Conservation (phyloP, 2,329 filamentous ascomycete genomes). For the Colletotrichum salicis region DNA sequence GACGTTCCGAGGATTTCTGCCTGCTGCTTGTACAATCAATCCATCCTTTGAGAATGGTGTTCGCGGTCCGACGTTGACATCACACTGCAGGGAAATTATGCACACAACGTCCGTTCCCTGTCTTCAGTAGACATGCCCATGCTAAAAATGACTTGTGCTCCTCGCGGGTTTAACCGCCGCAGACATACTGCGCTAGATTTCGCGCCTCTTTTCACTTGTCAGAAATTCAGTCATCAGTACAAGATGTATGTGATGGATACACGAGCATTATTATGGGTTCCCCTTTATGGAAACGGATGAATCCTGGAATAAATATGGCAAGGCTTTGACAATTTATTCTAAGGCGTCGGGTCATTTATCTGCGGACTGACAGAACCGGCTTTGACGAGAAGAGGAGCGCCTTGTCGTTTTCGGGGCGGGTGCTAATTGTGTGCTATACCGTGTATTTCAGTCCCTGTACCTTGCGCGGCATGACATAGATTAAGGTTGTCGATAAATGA, state of each 20-base stretch:
- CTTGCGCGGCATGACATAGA: neutral
- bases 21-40: neutral
- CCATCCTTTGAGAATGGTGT: neutral
- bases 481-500: neutral
- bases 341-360: neutral
- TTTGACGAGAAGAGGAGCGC: neutral
- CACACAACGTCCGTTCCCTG: neutral
- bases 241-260: neutral
- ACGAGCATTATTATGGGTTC: neutral
- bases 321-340: neutral
- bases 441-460: neutral
- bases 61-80: neutral
- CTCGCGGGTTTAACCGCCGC: neutral
- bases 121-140: neutral
- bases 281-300: neutral
- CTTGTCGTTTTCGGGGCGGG: neutral
- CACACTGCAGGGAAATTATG: neutral
- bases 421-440: neutral
- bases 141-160: neutral
- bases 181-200: neutral
- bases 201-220: neutral
- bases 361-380: neutral
- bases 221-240: neutral
- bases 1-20: no score
- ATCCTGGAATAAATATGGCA: no score